Evolutionary conservation across 768 basidiomycete genomes (phyloP), one percentile per base, ranked within the genome.

Genomic region (Pisolithus sp.): DNA sequence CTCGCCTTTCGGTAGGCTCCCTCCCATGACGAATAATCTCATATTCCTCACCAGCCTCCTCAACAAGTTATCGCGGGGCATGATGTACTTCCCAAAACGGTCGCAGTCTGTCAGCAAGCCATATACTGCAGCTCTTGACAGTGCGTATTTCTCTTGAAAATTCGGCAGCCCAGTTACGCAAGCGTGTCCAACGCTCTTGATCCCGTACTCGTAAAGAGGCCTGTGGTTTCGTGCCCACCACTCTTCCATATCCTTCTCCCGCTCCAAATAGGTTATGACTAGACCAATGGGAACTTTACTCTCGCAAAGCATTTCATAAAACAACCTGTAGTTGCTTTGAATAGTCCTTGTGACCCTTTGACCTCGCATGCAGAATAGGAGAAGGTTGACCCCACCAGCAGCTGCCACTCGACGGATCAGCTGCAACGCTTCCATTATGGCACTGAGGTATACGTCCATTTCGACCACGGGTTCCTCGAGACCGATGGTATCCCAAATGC

Each of bases 211-310:
- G 13, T 34, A 5, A 31, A 47, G 18, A 2, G 12, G n/a, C 8
- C 8, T 47, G 15, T 36, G 7, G 18, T 47, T 47, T 36, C 30
- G 30, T 5, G 23, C 39, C 70, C 69, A 71, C 71, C 71, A 73
- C 40, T 57, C 54, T 2, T 62, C 59, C 56, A 64, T 65, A 20
- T 57, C 57, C 1, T 46, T 20, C 6, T 67, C 50, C 31, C 45
- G 55, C 40, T 63, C 61, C 2, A 62, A 53, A 34, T 52, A 31
- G 4, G 58, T 62, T 44, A 62, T 57, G 1, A 53, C 48, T 4
- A 62, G 34, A 2, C 57, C 51, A 18, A 62, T 50, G 10, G 55
- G 59, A 17, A 54, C 53, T 13, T 56, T 47, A 23, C 40, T 36
- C 26, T 53, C 45, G 46, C 58, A 55, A 24, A 62, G 30, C 2